Evolutionary conservation across 73 alveolate genomes (phyloP).

Genomic region (Durusdinium trenchii): DNA sequence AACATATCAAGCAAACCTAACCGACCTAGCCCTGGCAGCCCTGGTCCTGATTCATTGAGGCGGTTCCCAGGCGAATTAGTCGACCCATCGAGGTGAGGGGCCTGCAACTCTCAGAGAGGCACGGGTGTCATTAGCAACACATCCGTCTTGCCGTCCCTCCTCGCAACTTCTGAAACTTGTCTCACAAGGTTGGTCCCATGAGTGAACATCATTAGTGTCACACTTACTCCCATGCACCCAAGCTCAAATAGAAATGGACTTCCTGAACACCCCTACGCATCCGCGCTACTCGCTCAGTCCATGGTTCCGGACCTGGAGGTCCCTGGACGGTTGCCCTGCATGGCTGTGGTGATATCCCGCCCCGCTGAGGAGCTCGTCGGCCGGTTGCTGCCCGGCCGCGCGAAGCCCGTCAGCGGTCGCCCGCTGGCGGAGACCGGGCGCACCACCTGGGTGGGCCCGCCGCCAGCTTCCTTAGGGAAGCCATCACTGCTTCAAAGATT

Average conservation of each 20-base stretch:
- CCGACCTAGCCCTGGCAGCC: neutral
- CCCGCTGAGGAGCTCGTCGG: constrained; percentile 96
- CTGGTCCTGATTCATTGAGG: constrained; percentile 97
- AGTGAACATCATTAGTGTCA: no score
- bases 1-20: neutral
- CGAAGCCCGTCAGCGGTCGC: constrained; percentile 99
- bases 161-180: no score
- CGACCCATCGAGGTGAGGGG: constrained; percentile 96
- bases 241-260: no score
- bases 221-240: no score
- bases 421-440: constrained; percentile 99
- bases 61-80: constrained; percentile 99
- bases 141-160: no score
- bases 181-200: no score
- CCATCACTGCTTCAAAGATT: no score
- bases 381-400: constrained; percentile 99
- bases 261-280: no score
- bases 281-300: no score
- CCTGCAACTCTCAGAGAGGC: constrained; percentile 94
- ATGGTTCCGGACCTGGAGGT: constrained; percentile 96
- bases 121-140: no score
- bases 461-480: constrained; percentile 70
- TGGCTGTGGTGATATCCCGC: constrained; percentile 89
- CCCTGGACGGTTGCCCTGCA: constrained; percentile 96
- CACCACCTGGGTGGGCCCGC: constrained; percentile 96